Percentiles rank a stretch among this genome's conserved stretches.
Evolutionary conservation across 1,284 basidiomycete species (phyloP).

Genomic region (Ceratobasidium sp.): DNA sequence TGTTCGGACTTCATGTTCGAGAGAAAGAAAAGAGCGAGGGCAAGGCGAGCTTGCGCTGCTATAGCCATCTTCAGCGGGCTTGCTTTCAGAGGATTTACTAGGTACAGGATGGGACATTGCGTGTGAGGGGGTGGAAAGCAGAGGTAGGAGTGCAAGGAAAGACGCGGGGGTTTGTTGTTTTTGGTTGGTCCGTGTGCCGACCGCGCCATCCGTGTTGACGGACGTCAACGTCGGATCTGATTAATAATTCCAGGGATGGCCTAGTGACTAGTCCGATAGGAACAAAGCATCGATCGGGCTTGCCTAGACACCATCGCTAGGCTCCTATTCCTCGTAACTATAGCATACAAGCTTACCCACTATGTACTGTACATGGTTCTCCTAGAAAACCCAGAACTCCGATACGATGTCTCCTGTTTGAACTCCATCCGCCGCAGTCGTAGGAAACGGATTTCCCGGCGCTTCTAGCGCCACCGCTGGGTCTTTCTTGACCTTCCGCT

Average conservation of each 20-base stretch:
- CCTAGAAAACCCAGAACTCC: constrained; percentile 40
- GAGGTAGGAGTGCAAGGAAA: not conserved
- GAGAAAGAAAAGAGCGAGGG: constrained; percentile 1
- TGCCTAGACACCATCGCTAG: not conserved
- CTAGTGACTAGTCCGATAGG: not conserved
- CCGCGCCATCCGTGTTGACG: constrained; percentile 2
- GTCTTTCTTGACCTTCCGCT: constrained; percentile 80
- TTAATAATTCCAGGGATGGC: not conserved
- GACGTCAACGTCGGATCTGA: constrained; percentile 1
- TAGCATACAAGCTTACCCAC: constrained; percentile 2
- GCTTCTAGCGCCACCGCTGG: constrained; percentile 61
- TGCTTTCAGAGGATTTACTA: constrained; percentile 9
- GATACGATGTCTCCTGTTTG: constrained; percentile 33
- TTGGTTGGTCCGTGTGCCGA: not conserved
- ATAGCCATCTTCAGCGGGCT: not conserved
- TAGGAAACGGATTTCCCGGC: constrained; percentile 37
- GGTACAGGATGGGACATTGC: constrained; percentile 12
- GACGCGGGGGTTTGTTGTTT: constrained; percentile 21
- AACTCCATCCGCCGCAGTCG: not conserved
- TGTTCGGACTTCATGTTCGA: constrained; percentile 19
- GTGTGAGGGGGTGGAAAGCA: not conserved
- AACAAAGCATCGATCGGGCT: not conserved
- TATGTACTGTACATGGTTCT: not conserved
- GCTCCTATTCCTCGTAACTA: not conserved
- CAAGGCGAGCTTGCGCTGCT: not conserved